Base-by-base conservation (phyloP, 805 yeast genomes). In the Pichia pseudocactophila region DNA sequence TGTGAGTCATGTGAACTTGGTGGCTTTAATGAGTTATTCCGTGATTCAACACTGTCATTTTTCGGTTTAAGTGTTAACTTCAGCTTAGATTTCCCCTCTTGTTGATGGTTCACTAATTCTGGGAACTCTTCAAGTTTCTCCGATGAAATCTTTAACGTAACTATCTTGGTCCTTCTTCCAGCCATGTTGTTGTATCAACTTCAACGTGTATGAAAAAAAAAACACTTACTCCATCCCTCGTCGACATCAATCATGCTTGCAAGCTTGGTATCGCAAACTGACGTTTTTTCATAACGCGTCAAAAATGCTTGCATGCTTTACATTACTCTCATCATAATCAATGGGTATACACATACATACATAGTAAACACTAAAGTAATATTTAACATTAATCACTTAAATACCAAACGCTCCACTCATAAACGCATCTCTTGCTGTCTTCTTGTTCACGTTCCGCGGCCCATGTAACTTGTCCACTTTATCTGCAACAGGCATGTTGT, bases 361-460 rank as follows among this genome's bases (percentile, higher is more conserved):
- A 22, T 6, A 28, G 31, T 28, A 28, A 28, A 28, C 13, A n/a
- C 6, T 12, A 4, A n/a, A 26, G 11, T 28, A 28, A 28, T 28
- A 28, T 28, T 12, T 7, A 7, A 5, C 5, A 28, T 5, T n/a
- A 5, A 28, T 4, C 12, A 28, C 5, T 47, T 61, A 81, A 30
- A 82, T 80, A 36, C 90, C 90, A 62, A 81, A 82, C 42, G 71
- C 71, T 26, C 82, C 83, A 43, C 74, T 76, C 53, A 74, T 73
- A 38, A 82, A 69, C 2, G 85, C 84, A 40, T 76, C 71, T 51
- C 87, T 69, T 36, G 82, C 66, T 41, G 71, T 68, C 34, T 75
- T 80, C 52, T 79, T 76, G 50, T 74, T 74, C 19, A 57, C 54
- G 11, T 55, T 50, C 22, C 53, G 56, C 8, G 63, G 65, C 18